phyloP scores from a whole-genome alignment of 805 yeast species.

The Teunomyces cretensis region DNA sequence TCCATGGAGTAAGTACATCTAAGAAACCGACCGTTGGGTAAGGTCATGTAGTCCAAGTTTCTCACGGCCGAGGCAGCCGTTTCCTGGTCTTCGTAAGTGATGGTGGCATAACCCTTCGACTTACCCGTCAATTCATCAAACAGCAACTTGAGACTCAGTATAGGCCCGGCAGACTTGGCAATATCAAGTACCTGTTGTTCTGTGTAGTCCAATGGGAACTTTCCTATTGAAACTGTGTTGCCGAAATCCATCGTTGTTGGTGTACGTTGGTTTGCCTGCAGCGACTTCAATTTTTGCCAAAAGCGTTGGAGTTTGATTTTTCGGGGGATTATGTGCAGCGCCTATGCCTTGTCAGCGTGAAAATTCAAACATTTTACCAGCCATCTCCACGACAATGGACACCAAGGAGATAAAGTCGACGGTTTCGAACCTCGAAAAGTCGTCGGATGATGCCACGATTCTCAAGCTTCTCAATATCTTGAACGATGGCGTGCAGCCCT shows the following conservation, averaged over 20 bases:
- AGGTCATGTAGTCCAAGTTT: constrained; percentile 69
- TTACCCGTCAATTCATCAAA: constrained; percentile 88
- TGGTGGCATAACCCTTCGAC: constrained; percentile 87
- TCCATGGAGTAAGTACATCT: constrained; percentile 66
- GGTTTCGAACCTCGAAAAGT: constrained; percentile 72
- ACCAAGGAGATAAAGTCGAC: constrained; percentile 70
- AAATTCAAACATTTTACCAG: constrained; percentile 4
- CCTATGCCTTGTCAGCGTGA: neutral
- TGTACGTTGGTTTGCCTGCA: too few relatives aligned
- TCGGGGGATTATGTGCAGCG: neutral
- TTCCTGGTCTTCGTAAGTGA: constrained; percentile 78
- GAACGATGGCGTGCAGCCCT: constrained; percentile 73
- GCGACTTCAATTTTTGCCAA: neutral
- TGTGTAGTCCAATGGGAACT: constrained; percentile 89
- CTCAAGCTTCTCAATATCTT: constrained; percentile 64
- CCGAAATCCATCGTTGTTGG: neutral
- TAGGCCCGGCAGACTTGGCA: constrained; percentile 87
- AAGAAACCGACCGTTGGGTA: constrained; percentile 65
- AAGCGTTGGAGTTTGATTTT: neutral
- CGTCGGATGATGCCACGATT: constrained; percentile 60
- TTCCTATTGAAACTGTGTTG: constrained; percentile 65
- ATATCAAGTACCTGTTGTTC: constrained; percentile 90
- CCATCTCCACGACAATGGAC: constrained; percentile 46
- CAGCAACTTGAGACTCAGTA: constrained; percentile 67
- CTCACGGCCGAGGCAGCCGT: constrained; percentile 91